Evolutionary conservation across 768 basidiomycete genomes (phyloP).

Genomic region (Pisolithus tinctorius): DNA sequence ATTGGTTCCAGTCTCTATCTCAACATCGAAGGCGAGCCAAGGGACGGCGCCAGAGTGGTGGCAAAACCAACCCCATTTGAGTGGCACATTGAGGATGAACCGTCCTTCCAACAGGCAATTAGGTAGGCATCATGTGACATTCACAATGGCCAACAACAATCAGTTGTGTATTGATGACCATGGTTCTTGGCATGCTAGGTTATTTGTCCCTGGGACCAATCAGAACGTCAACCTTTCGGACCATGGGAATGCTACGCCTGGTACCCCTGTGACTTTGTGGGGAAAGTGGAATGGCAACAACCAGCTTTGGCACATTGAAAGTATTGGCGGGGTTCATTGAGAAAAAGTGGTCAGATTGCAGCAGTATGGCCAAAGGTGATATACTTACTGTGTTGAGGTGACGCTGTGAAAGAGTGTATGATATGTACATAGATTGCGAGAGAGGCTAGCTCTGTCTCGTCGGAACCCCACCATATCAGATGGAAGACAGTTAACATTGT

Average conservation of each 20-base stretch:
- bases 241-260: slow-evolving; percentile 38
- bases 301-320: slow-evolving; percentile 39
- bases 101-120: slow-evolving; percentile 28
- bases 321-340: too few species aligned
- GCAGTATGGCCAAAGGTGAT: too few species aligned
- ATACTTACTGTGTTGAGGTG: too few species aligned
- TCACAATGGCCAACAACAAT: background rate
- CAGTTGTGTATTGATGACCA: too few species aligned
- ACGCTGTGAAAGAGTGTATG: too few species aligned
- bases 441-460: too few species aligned
- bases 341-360: too few species aligned
- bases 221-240: slow-evolving; percentile 43
- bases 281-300: slow-evolving; percentile 41
- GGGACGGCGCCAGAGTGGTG: slow-evolving; percentile 37
- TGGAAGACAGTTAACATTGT: too few species aligned
- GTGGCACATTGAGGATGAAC: slow-evolving; percentile 49
- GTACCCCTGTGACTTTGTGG: slow-evolving; percentile 44
- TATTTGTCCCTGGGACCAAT: slow-evolving; percentile 38
- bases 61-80: slow-evolving; percentile 29
- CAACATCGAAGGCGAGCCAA: slow-evolving; percentile 5
- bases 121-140: slow-evolving; percentile 29
- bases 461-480: too few species aligned
- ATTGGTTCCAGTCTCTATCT: slow-evolving; percentile 16
- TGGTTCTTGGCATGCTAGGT: slow-evolving; percentile 20
- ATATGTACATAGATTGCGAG: too few species aligned